A percentile compares a stretch with the other conserved stretches of the same genome.
Evolutionary conservation across 2,329 filamentous ascomycete species (phyloP).

Genomic region (Ophiobolus disseminans): DNA sequence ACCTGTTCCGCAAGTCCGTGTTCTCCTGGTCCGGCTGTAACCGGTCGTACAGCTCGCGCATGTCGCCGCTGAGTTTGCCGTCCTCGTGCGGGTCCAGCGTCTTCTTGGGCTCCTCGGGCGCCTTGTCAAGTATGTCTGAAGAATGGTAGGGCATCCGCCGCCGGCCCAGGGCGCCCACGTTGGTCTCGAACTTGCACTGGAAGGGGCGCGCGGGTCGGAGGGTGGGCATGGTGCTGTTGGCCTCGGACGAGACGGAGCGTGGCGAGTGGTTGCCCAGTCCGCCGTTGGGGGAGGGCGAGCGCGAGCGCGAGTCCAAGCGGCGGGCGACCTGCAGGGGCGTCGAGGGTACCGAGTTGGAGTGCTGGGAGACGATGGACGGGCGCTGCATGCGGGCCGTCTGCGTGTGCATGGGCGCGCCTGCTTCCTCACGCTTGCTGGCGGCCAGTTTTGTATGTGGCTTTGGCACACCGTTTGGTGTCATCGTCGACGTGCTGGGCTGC

Average conservation of each 20-base stretch:
- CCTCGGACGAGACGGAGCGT: slow-evolving; percentile 88
- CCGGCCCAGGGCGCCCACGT: slow-evolving; percentile 74
- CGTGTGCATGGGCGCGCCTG: slow-evolving; percentile 19
- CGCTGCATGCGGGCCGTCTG: slow-evolving; percentile 49
- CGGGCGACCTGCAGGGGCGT: slow-evolving; percentile 90
- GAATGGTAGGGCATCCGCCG: slow-evolving; percentile 91
- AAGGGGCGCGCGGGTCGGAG: slow-evolving; percentile 65
- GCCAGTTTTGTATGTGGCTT: slow-evolving; percentile 25
- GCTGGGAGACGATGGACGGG: slow-evolving; percentile 63
- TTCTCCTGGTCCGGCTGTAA: slow-evolving; percentile 84
- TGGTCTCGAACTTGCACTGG: slow-evolving; percentile 88
- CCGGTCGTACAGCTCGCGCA: slow-evolving; percentile 82
- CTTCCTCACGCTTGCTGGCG: slow-evolving; percentile 39
- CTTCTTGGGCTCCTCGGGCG: slow-evolving; percentile 71
- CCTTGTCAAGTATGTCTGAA: slow-evolving; percentile 79
- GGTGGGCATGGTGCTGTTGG: slow-evolving; percentile 75
- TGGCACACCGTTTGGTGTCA: slow-evolving; percentile 44
- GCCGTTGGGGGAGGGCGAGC: slow-evolving; percentile 79
- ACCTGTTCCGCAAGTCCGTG: slow-evolving; percentile 73
- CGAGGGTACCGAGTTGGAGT: slow-evolving; percentile 90
- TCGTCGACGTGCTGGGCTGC: slow-evolving; percentile 46
- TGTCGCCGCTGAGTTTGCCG: slow-evolving; percentile 74
- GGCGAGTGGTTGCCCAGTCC: slow-evolving; percentile 81
- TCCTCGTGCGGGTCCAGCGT: slow-evolving; percentile 49
- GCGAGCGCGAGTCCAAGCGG: slow-evolving; percentile 78